Base-by-base conservation (phyloP, 371 early-diverging fungal species). In the Fennellomyces sp. region DNA sequence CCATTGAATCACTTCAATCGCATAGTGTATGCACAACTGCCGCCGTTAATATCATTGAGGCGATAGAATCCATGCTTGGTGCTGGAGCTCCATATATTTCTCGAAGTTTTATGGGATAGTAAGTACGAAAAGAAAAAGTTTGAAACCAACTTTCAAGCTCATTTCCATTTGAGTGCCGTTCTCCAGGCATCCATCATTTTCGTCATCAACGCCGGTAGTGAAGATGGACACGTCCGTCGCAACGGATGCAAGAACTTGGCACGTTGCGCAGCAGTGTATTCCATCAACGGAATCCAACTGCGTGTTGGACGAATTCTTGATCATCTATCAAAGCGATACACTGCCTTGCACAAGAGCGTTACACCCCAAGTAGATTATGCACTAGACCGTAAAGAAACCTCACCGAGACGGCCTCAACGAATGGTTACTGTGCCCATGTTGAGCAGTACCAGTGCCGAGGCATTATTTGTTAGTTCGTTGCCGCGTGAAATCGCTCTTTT, bases 161-260 rank as follows among this genome's bases (percentile, higher is more conserved):
- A 52, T 47, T 25, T 29, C 15, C 12, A 36, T 17, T 21, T 25
- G 51, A 77, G 78, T 28, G 52, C 73, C 30, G 54, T 72, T 19
- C 72, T 75, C 27, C 78, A 78, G 56, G 67, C 75, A 19, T 67
- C 73, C 11, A 69, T 78, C 36, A 65, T 78, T 11, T 75, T 78
- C 56, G 53, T 78, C 19, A 69, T 73, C 30, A 73, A 71, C 38
- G 68, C 75, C 15, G 73, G 69, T 50, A 65, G 70, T 8, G 68
- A 69, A n/a, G 73, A 73, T 25, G 39, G 51, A 6, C 39, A 48
- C 15, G 13, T 70, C 2, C 56, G 54, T 5, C 57, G 65, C 12
- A 50, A 67, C 45, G 71, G 73, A 11, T 54, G 21, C 8, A 49
- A 50, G 5, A 55, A 70, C 35, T 35, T 76, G 10, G 47, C 57